These are phyloP conservation scores for Candida sanyaensis DNA, from an alignment of 1,139 yeast species.

Conservation along the genomic window DNA sequence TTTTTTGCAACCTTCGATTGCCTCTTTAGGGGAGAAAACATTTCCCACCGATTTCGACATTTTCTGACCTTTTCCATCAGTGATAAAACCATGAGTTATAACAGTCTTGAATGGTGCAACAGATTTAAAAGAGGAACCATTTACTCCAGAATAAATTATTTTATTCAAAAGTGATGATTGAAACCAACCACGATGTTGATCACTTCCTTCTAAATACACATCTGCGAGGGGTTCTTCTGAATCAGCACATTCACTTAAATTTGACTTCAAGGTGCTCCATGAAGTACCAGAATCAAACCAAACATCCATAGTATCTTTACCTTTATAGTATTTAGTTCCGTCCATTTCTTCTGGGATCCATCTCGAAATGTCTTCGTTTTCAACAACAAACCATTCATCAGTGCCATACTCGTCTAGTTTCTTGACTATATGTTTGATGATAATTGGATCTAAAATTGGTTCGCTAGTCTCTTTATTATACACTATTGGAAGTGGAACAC, in stretches of 20 bases:
- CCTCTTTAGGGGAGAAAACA: conserved; percentile 65
- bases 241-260: conserved; percentile 23
- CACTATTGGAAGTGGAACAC: conserved; percentile 93
- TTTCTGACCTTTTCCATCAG: conserved; percentile 82
- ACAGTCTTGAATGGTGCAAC: conserved; percentile 70
- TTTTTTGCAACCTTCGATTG: conserved; percentile 66
- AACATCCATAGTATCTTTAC: conserved; percentile 94
- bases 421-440: conserved; percentile 55
- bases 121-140: conserved; percentile 38
- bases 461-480: conserved; percentile 60
- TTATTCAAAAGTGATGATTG: conserved; percentile 89
- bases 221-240: conserved; percentile 57
- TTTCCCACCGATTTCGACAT: conserved; percentile 96
- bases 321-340: conserved; percentile 51
- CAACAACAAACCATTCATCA: conserved; percentile 75
- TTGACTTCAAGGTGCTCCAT: conserved; percentile 64
- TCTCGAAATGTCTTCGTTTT: conserved; percentile 50
- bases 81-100: conserved; percentile 90
- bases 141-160: conserved; percentile 51
- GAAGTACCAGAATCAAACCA: conserved; percentile 99
- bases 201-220: conserved; percentile 89
- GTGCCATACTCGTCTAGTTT: conserved; percentile 62
- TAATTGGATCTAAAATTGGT: conserved; percentile 54
- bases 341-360: conserved; percentile 66
- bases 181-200: conserved; percentile 99